A percentile compares a stretch with the other conserved stretches of the same genome.
These are phyloP conservation scores for Coemansia sp. DNA, from an alignment of 192 early-diverging fungal genomes.

Conservation along the genomic window DNA sequence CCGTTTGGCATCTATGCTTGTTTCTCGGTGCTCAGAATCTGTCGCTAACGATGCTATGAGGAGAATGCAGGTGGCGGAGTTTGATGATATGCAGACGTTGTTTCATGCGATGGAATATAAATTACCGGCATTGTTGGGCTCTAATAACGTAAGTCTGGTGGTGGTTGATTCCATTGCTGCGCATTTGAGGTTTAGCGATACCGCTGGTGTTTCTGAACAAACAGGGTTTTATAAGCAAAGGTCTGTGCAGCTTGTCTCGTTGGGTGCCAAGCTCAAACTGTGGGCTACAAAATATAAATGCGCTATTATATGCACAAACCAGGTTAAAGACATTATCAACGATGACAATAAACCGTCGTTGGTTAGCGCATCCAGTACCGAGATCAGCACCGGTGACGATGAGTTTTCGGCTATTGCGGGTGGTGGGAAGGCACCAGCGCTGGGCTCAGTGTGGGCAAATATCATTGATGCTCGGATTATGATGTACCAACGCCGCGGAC, in stretches of 20 bases:
- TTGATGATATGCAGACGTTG: slow-evolving; percentile 71
- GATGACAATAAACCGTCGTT: neutral
- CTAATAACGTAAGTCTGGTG: slow-evolving; percentile 65
- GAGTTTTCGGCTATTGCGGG: slow-evolving; percentile 6
- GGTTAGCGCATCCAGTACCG: neutral
- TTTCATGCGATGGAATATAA: slow-evolving; percentile 74
- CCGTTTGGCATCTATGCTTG: slow-evolving; percentile 43
- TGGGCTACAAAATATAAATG: slow-evolving; percentile 64
- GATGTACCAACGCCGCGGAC: slow-evolving; percentile 47
- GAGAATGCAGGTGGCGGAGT: slow-evolving; percentile 69
- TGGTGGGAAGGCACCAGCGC: slow-evolving; percentile 62
- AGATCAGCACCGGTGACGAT: neutral
- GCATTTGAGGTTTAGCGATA: slow-evolving; percentile 53
- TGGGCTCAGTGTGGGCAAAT: slow-evolving; percentile 77
- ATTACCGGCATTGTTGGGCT: slow-evolving; percentile 63
- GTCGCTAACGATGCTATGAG: slow-evolving; percentile 14
- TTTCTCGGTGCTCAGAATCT: slow-evolving; percentile 43
- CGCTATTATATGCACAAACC: slow-evolving; percentile 80
- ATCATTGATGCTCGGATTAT: slow-evolving; percentile 68
- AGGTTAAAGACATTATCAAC: slow-evolving; percentile 65
- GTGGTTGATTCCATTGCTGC: slow-evolving; percentile 88
- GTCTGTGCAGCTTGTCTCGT: slow-evolving; percentile 58
- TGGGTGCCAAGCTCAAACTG: slow-evolving; percentile 65
- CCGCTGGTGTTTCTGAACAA: slow-evolving; percentile 1
- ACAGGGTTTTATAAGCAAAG: slow-evolving; percentile 49